Evolutionary conservation across 2,329 filamentous ascomycete species (phyloP).

Genomic region (Simplicillium aogashimaense): DNA sequence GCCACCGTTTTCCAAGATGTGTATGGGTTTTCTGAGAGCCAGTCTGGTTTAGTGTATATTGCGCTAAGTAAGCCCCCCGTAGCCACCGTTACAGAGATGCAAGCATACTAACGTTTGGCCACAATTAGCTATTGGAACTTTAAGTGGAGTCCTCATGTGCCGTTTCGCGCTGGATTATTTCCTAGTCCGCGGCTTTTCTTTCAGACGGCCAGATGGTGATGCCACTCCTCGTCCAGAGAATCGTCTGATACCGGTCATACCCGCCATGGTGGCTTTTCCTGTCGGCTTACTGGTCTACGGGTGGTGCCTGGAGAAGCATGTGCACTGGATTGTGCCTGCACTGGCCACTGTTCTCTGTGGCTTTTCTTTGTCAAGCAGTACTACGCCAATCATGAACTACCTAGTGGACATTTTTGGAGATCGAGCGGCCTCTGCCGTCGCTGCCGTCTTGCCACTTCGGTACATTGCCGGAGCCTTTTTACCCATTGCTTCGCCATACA

Average conservation of each 20-base stretch:
- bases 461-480: constrained; percentile 1
- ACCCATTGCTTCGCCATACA: constrained; percentile 4
- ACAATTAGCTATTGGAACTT: neutral
- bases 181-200: neutral
- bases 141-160: neutral
- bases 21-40: neutral
- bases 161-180: neutral
- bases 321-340: neutral
- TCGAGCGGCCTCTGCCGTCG: neutral
- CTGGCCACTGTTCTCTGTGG: neutral
- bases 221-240: neutral
- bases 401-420: neutral
- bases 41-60: neutral
- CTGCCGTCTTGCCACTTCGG: neutral
- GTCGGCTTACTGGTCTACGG: neutral
- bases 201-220: neutral
- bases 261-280: neutral
- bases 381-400: neutral
- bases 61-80: neutral
- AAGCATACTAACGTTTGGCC: too few relatives aligned
- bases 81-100: too few relatives aligned
- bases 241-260: neutral
- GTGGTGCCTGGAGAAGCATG: neutral
- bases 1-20: neutral
- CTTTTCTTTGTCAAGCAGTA: neutral